Evolutionary conservation across 2,329 filamentous ascomycete species (phyloP).

Genomic region (Aspergillus chevalieri): DNA sequence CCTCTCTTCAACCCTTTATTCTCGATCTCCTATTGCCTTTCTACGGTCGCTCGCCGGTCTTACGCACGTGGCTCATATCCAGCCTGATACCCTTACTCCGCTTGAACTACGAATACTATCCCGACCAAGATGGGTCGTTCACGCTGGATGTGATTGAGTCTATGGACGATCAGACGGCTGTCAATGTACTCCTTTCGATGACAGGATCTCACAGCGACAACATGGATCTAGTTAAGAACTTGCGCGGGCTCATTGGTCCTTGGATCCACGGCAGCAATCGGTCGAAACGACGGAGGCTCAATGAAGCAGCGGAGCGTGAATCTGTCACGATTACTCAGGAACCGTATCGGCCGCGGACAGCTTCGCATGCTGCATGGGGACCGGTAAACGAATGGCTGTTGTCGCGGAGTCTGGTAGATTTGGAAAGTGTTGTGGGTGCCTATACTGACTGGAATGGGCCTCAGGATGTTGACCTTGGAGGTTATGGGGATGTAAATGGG

Average conservation of each 20-base stretch:
- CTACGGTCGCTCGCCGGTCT: conserved; percentile 45
- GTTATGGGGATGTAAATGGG: conserved; percentile 40
- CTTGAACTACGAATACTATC: conserved; percentile 58
- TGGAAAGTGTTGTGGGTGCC: conserved; percentile 44
- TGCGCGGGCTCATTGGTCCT: conserved; percentile 55
- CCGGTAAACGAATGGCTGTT: conserved; percentile 56
- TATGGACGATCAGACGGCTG: conserved; percentile 45
- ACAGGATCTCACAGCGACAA: conserved; percentile 27
- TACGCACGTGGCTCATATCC: conserved; percentile 57
- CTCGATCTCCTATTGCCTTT: conserved; percentile 54
- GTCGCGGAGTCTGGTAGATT: conserved; percentile 46
- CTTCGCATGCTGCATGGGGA: conserved; percentile 47
- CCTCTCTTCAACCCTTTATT: conserved; percentile 52
- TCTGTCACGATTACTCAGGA: conserved; percentile 23
- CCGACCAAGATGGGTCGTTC: conserved; percentile 39
- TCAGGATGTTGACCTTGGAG: conserved; percentile 53
- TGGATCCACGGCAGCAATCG: conserved; percentile 57
- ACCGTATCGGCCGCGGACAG: conserved; percentile 12
- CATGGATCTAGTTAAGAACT: conserved; percentile 46
- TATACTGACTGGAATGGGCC: conserved; percentile 57
- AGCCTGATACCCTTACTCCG: conserved; percentile 54
- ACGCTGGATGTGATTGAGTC: conserved; percentile 49
- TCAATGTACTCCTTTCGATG: conserved; percentile 49
- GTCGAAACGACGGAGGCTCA: conserved; percentile 49
- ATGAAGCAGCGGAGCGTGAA: conserved; percentile 21